A percentile compares a stretch with the other conserved stretches of the same genome.
Evolutionary conservation across 192 early-diverging fungal genomes (phyloP).

Genomic region (Coemansia sp.): DNA sequence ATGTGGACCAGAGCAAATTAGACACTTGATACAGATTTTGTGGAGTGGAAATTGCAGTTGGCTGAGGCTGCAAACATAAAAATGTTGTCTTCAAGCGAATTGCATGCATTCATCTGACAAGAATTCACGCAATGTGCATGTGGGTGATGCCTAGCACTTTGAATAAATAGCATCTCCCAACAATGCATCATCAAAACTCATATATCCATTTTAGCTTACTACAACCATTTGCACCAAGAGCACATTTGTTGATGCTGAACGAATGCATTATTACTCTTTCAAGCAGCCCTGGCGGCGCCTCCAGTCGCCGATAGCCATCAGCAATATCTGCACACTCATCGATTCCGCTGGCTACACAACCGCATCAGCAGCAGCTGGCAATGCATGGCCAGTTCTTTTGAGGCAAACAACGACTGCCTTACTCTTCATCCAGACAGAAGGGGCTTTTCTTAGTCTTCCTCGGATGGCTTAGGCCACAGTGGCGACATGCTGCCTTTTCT

Average conservation of each 20-base stretch:
- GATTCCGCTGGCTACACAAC: conserved; percentile 13
- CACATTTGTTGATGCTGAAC: conserved; percentile 2
- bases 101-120: background rate
- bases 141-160: conserved; percentile 9
- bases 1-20: background rate
- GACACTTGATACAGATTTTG: background rate
- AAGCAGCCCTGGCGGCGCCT: background rate
- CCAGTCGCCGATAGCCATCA: conserved; percentile 32
- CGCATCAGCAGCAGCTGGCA: conserved; percentile 1
- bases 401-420: conserved; percentile 2
- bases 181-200: conserved; percentile 13
- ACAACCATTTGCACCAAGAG: conserved; percentile 3
- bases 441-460: background rate
- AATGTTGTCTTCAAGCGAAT: background rate
- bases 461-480: background rate
- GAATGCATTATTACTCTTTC: background rate
- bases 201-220: conserved; percentile 8
- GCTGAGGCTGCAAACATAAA: background rate
- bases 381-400: conserved; percentile 4
- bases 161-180: conserved; percentile 3
- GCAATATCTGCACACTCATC: conserved; percentile 52
- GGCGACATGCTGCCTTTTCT: background rate
- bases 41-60: background rate
- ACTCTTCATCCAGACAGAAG: background rate
- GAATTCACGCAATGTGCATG: conserved; percentile 17